Evolutionary conservation across 2,329 filamentous ascomycete genomes (phyloP).

Genomic region (Penicillium sp.): DNA sequence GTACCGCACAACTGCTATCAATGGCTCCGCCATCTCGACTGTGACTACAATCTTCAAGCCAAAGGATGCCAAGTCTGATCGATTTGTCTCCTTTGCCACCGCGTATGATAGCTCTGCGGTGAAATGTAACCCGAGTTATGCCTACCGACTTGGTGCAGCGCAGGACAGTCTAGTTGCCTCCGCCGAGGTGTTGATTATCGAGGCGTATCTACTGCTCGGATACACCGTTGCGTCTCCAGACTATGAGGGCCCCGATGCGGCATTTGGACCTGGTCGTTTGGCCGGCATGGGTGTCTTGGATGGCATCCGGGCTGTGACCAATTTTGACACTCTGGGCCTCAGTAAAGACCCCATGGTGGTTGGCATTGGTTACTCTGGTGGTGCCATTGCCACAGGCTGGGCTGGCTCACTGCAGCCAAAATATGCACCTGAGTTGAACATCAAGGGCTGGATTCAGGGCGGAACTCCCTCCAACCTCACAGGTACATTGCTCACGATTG

Average conservation of each 20-base stretch:
- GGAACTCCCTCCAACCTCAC: constrained; percentile 32
- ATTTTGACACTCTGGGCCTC: constrained; percentile 27
- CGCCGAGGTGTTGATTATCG: constrained; percentile 34
- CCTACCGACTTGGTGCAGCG: constrained; percentile 34
- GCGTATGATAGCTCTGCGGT: constrained; percentile 33
- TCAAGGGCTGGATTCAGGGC: constrained; percentile 37
- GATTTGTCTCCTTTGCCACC: constrained; percentile 47
- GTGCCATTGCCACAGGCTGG: constrained; percentile 54
- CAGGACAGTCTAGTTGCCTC: constrained; percentile 37
- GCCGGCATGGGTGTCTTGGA: constrained; percentile 50
- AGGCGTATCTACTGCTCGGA: constrained; percentile 43
- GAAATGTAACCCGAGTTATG: constrained; percentile 31
- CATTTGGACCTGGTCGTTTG: constrained; percentile 45
- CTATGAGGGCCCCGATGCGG: constrained; percentile 50
- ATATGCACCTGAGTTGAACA: constrained; percentile 56
- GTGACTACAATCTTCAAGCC: constrained; percentile 46
- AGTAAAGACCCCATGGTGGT: constrained; percentile 29
- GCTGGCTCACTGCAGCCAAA: constrained; percentile 54
- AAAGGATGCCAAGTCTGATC: constrained; percentile 19
- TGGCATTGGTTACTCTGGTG: constrained; percentile 59
- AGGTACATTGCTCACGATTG: constrained; percentile 23
- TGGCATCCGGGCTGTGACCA: constrained; percentile 43
- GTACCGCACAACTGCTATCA: constrained; percentile 44
- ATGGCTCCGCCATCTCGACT: constrained; percentile 40
- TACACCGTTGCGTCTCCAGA: constrained; percentile 54